phyloP scores from a whole-genome alignment of 2,329 filamentous ascomycete genomes.

The Ceratocystis eucalypticola region DNA sequence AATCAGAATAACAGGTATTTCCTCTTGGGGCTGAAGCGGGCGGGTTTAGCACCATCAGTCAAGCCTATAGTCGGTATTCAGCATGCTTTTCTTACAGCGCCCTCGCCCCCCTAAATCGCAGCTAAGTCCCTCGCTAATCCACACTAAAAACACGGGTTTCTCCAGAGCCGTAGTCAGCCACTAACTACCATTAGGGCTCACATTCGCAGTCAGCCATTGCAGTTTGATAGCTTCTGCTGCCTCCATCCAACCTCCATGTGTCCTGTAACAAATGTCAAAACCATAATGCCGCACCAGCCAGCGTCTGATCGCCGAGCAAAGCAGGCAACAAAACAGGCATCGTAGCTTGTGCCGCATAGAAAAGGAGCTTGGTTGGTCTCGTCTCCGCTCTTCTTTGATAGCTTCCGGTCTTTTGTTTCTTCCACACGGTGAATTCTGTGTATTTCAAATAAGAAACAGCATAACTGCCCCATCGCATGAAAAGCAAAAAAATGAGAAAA shows the following conservation, averaged over 20 bases:
- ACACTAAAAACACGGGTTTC: background rate
- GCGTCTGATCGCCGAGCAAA: background rate
- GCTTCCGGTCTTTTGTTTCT: no score
- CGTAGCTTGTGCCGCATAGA: background rate
- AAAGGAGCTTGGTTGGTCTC: background rate
- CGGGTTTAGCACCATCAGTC: background rate
- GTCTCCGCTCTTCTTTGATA: no score
- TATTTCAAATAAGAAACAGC: background rate
- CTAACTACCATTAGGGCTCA: background rate
- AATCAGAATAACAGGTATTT: no score
- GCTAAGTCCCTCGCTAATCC: background rate
- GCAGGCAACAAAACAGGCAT: background rate
- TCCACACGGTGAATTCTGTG: no score
- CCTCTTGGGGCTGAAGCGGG: background rate
- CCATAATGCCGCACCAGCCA: background rate
- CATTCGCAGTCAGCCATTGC: no score
- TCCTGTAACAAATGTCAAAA: constrained; percentile 1
- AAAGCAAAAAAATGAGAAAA: background rate
- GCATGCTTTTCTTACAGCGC: background rate
- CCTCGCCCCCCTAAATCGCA: background rate
- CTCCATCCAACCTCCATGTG: background rate
- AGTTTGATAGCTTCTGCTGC: background rate
- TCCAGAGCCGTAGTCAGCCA: background rate
- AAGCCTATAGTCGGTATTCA: background rate
- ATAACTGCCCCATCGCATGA: background rate